Percentiles rank a stretch among this genome's conserved stretches.
phyloP scores from a whole-genome alignment of 768 basidiomycete genomes.

The Termitomyces sp. region DNA sequence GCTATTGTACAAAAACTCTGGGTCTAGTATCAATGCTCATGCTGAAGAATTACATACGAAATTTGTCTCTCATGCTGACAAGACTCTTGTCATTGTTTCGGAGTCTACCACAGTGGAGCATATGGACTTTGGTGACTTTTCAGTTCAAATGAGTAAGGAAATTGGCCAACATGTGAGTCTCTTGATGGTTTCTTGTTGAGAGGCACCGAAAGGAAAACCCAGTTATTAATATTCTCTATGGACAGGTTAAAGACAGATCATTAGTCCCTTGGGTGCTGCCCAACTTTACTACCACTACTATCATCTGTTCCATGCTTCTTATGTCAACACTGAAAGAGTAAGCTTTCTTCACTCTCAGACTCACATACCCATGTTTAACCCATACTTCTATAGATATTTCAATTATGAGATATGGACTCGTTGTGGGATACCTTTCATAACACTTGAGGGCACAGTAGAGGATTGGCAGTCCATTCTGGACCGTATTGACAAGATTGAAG shows the following conservation, averaged over 20 bases:
- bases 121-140: conserved; percentile 30
- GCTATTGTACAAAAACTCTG: not conserved
- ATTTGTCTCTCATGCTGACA: conserved; percentile 32
- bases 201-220: not conserved
- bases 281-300: conserved; percentile 4
- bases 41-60: conserved; percentile 27
- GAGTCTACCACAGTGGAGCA: conserved; percentile 9
- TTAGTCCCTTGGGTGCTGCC: no score
- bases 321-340: conserved; percentile 2
- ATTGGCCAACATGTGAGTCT: not conserved
- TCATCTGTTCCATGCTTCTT: conserved; percentile 5
- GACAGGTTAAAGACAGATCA: not conserved
- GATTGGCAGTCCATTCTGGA: conserved; percentile 21
- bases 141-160: conserved; percentile 18
- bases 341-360: not conserved
- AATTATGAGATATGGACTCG: conserved; percentile 14
- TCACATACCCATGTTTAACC: not conserved
- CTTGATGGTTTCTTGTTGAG: not conserved
- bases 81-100: conserved; percentile 22
- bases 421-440: conserved; percentile 22
- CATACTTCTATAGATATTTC: conserved; percentile 12
- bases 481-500: conserved; percentile 18
- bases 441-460: conserved; percentile 17
- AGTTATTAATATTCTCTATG: not conserved
- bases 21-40: conserved; percentile 19